A percentile compares a stretch with the other conserved stretches of the same genome.
Evolutionary conservation across 2,329 filamentous ascomycete species (phyloP).

Genomic region (Beauveria sp.): DNA sequence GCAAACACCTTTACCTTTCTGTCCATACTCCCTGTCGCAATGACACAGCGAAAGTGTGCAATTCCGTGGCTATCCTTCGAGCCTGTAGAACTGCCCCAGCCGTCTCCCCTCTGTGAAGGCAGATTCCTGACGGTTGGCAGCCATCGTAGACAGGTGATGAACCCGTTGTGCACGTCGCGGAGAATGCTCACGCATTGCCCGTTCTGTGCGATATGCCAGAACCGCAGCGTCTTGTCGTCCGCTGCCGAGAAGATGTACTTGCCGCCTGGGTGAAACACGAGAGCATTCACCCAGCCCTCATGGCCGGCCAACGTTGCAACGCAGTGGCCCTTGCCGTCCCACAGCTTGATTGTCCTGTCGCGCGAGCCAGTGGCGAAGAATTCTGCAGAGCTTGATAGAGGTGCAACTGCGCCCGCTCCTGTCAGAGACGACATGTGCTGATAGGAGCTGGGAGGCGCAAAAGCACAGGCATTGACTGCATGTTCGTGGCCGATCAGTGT

Average conservation of each 20-base stretch:
- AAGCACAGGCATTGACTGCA: slow-evolving; percentile 74
- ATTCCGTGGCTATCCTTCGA: slow-evolving; percentile 38
- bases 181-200: slow-evolving; percentile 82
- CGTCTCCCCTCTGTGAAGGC: slow-evolving; percentile 19
- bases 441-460: slow-evolving; percentile 76
- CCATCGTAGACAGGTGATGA: slow-evolving; percentile 82
- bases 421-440: slow-evolving; percentile 66
- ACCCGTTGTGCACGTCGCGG: slow-evolving; percentile 70
- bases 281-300: slow-evolving; percentile 84
- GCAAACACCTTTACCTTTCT: slow-evolving; percentile 57
- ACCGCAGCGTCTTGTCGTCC: slow-evolving; percentile 86
- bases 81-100: slow-evolving; percentile 25
- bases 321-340: slow-evolving; percentile 76
- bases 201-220: slow-evolving; percentile 88
- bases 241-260: slow-evolving; percentile 81
- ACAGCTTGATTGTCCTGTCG: slow-evolving; percentile 85
- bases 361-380: slow-evolving; percentile 83
- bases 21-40: slow-evolving; percentile 81
- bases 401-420: slow-evolving; percentile 73
- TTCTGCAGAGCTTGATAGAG: slow-evolving; percentile 67
- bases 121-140: slow-evolving; percentile 53
- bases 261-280: slow-evolving; percentile 86
- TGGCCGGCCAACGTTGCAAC: slow-evolving; percentile 81
- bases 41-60: slow-evolving; percentile 67
- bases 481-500: slow-evolving; percentile 83